These are phyloP conservation scores for Thielaviopsis musarum DNA, from an alignment of 2,329 filamentous ascomycete species.

Conservation along the genomic window DNA sequence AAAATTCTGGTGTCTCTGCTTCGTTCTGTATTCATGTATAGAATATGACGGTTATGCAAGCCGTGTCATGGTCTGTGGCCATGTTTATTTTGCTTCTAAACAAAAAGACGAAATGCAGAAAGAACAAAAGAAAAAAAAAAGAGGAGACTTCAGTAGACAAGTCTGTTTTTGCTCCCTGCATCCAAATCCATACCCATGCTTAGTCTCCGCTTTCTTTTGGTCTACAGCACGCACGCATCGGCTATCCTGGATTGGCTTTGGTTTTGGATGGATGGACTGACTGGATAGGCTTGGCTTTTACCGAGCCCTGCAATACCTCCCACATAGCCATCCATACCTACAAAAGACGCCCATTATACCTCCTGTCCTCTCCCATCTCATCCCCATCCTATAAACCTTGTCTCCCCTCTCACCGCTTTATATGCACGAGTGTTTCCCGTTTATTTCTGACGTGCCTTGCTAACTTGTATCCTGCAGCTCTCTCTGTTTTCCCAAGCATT, in stretches of 20 bases:
- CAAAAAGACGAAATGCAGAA: not conserved
- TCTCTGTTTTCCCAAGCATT: not conserved
- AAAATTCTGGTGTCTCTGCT: not conserved
- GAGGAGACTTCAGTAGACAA: not conserved
- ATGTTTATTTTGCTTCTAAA: not conserved
- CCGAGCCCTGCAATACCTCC: not conserved
- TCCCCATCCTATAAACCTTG: not conserved
- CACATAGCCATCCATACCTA: not conserved
- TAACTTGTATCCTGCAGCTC: not conserved
- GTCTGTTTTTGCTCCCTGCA: not conserved
- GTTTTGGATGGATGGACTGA: not conserved
- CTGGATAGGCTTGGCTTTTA: not conserved
- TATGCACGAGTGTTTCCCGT: not conserved
- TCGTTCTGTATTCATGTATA: not conserved
- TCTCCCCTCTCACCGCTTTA: not conserved
- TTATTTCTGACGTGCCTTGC: not conserved
- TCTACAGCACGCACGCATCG: not conserved
- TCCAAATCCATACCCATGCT: not conserved
- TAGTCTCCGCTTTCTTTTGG: not conserved
- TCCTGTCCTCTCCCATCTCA: not conserved
- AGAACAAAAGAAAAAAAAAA: not conserved
- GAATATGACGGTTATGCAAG: not conserved
- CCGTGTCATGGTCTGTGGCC: not conserved
- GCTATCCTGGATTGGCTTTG: not conserved
- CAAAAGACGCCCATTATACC: not conserved